These are phyloP conservation scores for Pistacia integerrima DNA, from an alignment of 345 rosid genomes.

Conservation along the genomic window DNA sequence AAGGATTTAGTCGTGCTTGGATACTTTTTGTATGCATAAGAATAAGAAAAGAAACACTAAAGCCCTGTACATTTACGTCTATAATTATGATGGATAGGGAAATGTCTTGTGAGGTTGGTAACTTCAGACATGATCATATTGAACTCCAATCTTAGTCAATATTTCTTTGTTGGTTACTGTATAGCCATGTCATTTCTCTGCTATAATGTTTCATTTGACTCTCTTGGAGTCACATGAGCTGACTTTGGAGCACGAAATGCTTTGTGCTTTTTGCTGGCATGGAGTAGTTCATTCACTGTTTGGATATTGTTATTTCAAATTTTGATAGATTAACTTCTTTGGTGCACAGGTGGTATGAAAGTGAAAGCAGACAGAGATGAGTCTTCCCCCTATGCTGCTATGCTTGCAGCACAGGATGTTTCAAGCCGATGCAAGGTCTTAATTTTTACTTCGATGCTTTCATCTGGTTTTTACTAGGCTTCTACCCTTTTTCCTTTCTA, in stretches of 20 bases:
- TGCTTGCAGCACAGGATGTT: slow-evolving; percentile 66
- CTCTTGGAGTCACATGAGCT: background rate
- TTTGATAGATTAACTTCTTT: background rate
- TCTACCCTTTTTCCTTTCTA: too few relatives aligned
- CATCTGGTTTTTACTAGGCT: background rate
- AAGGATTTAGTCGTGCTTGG: too few relatives aligned
- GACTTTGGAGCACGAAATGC: background rate
- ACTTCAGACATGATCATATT: background rate
- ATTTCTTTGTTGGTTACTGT: background rate
- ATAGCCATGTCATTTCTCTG: background rate
- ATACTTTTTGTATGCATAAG: too few relatives aligned
- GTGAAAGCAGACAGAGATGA: slow-evolving; percentile 64
- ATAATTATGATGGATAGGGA: too few relatives aligned
- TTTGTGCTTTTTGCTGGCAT: background rate
- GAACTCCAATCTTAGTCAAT: background rate
- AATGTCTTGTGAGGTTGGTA: background rate
- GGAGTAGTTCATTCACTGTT: too few relatives aligned
- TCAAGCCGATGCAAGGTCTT: slow-evolving; percentile 53
- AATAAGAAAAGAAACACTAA: background rate
- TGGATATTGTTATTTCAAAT: too few relatives aligned
- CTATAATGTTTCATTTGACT: background rate
- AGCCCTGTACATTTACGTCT: background rate
- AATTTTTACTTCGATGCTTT: background rate
- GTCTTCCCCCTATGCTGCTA: slow-evolving; percentile 57
- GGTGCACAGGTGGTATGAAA: slow-evolving; percentile 55